These are phyloP conservation scores for Venturia oleaginea DNA, from an alignment of 2,329 filamentous ascomycete species.

Conservation along the genomic window DNA sequence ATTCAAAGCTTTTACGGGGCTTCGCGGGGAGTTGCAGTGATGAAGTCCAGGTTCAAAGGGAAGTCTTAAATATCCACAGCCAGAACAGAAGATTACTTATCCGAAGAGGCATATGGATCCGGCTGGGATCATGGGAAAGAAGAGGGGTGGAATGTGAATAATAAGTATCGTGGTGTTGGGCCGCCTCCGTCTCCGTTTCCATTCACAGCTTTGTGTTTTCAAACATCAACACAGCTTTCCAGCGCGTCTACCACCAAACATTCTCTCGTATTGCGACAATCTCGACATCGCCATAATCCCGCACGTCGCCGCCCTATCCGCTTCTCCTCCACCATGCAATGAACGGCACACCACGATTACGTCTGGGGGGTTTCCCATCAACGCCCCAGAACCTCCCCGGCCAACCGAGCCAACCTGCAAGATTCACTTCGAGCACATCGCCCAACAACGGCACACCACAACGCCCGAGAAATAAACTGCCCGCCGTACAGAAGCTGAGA, in stretches of 20 bases:
- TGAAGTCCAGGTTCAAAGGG: background rate
- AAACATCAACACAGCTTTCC: background rate
- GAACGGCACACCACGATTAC: constrained; percentile 73
- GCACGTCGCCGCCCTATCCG: background rate
- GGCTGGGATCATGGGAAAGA: background rate
- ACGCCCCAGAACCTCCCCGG: constrained; percentile 47
- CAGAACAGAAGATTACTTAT: background rate
- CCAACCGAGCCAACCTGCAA: background rate
- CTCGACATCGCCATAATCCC: background rate
- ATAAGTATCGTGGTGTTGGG: background rate
- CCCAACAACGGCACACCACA: background rate
- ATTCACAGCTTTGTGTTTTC: background rate
- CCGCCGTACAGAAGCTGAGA: background rate
- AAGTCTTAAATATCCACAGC: background rate
- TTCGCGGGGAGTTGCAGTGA: background rate
- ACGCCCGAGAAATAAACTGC: constrained; percentile 7
- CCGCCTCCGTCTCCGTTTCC: background rate
- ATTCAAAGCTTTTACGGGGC: background rate
- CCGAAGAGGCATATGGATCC: background rate
- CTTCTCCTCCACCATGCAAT: constrained; percentile 48
- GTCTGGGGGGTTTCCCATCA: constrained; percentile 66
- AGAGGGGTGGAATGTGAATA: background rate
- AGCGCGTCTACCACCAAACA: background rate
- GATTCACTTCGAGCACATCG: background rate
- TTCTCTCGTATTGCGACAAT: background rate